Base-by-base conservation (phyloP, 306 rosid genomes). In the Cucurbita moschata region DNA sequence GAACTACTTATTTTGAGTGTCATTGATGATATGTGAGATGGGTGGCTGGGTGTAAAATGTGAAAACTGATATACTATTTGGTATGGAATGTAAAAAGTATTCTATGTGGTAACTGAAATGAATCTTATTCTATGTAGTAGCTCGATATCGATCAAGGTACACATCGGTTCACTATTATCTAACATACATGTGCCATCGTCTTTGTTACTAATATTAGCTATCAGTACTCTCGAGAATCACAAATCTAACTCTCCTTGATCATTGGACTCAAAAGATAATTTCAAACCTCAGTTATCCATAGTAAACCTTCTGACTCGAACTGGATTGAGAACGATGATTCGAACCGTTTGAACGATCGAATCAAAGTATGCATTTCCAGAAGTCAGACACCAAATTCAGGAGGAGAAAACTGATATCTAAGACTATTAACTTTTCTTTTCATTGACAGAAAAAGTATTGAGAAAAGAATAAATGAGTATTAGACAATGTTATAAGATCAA, bases 401-500 rank as follows among this genome's bases (percentile, higher is more conserved):
- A 40, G 9, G 46, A 61, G 67, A 65, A 43, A 40, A 63, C 51
- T 8, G 71, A 64, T 64, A 64, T 42, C 35, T n/a, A 10, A 42
- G 37, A 64, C 18, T 9, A 65, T 65, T 43, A 43, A 44, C 71
- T 18, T 65, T 65, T 65, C 30, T 65, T 43, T 65, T 65, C 53
- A 69, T 26, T 23, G 5, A 11, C 23, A 47, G 58, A 68, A 47
- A 44, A 69, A 69, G 18, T 14, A 49, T 6, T 30, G 40, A 70
- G 23, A 70, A 70, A 70, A 35, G 26, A 70, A 70, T 15, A 30
- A 51, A 15, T 70, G 59, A 70, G 56, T 13, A 70, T 8, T 46
- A 57, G 64, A 52, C 40, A 52, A 43, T 60, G 64, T 6, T 57
- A 54, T 55, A 65, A 65, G 60, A 77, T 70, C 79, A 40, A 62